Percentiles rank a stretch among this genome's conserved stretches.
phyloP scores from a whole-genome alignment of 2,329 filamentous ascomycete genomes.

The Aspergillus sp. region DNA sequence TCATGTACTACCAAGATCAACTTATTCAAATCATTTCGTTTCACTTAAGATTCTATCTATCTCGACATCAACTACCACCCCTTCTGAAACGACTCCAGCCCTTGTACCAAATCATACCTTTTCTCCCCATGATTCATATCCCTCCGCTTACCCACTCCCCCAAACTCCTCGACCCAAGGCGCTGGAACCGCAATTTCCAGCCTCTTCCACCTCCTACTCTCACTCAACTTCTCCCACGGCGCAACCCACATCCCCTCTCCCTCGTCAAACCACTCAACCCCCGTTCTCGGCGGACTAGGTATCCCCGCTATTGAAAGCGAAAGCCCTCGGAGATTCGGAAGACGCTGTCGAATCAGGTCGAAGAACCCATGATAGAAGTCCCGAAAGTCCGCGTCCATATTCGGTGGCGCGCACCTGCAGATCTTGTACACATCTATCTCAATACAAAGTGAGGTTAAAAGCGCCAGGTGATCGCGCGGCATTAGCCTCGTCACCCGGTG shows the following conservation, averaged over 20 bases:
- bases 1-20: too few species aligned
- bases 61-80: slow-evolving; percentile 1
- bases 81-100: slow-evolving; percentile 5
- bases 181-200: neutral
- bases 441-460: slow-evolving; percentile 2
- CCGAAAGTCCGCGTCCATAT: slow-evolving; percentile 1
- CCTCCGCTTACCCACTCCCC: neutral
- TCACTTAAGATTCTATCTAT: neutral
- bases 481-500: slow-evolving; percentile 6
- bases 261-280: neutral
- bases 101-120: neutral
- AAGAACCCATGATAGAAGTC: slow-evolving; percentile 8
- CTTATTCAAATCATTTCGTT: too few species aligned
- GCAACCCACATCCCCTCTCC: neutral
- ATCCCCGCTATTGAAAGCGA: slow-evolving; percentile 8
- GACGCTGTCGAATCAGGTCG: neutral
- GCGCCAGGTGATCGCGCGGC: slow-evolving; percentile 1
- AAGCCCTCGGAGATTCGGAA: neutral
- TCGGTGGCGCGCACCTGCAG: neutral
- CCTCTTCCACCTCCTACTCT: neutral
- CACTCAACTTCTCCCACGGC: neutral
- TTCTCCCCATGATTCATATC: neutral
- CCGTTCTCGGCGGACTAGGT: neutral
- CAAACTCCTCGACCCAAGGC: neutral
- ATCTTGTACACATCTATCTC: slow-evolving; percentile 14